These are phyloP conservation scores for Vitis hybrid DNA, from an alignment of 177 flowering plant genomes.

Conservation along the genomic window DNA sequence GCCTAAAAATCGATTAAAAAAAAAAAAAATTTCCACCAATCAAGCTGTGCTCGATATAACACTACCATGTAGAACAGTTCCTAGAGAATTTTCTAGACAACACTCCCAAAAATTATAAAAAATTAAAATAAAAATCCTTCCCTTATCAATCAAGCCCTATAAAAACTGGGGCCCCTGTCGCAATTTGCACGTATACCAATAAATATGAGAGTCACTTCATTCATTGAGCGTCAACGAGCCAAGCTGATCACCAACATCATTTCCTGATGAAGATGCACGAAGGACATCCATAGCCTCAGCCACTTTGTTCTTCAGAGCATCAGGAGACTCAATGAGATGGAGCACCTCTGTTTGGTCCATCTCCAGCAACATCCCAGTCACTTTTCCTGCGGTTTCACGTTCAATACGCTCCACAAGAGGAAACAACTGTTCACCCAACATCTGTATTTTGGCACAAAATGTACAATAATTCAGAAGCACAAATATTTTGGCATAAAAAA, in stretches of 20 bases:
- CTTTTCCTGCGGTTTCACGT: constrained; percentile 50
- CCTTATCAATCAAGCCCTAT: constrained; percentile 10
- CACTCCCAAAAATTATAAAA: neutral
- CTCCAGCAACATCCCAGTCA: constrained; percentile 82
- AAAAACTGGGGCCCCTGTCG: constrained; percentile 16
- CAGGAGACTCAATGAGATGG: constrained; percentile 76
- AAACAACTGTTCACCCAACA: constrained; percentile 72
- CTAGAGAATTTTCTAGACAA: neutral
- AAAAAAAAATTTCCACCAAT: neutral
- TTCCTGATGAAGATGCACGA: constrained; percentile 28
- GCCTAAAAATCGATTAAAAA: neutral
- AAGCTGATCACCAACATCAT: constrained; percentile 46
- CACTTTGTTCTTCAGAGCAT: constrained; percentile 68
- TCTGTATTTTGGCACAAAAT: constrained; percentile 29
- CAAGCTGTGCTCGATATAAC: neutral
- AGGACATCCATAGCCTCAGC: constrained; percentile 70
- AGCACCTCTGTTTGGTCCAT: constrained; percentile 81
- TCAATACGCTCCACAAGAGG: constrained; percentile 65
- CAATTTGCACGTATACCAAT: neutral
- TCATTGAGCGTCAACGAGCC: constrained; percentile 39
- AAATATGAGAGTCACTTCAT: constrained; percentile 13
- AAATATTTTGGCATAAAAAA: neutral
- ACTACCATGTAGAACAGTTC: neutral
- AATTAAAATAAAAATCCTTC: too few relatives aligned
- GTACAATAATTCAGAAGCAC: neutral